phyloP scores from a whole-genome alignment of 1,284 basidiomycete species.

The Kwoniella shivajii region DNA sequence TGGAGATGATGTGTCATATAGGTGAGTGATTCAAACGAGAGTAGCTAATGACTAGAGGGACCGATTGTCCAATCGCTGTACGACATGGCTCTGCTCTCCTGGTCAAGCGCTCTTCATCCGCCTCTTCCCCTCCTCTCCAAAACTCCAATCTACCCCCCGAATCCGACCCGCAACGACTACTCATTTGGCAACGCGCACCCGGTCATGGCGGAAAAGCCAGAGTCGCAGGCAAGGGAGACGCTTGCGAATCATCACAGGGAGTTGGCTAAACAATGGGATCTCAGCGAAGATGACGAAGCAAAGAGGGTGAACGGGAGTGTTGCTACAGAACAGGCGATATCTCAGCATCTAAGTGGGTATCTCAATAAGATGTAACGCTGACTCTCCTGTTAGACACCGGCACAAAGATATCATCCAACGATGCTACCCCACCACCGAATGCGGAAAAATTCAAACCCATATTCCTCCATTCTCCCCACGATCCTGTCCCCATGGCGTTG shows the following conservation, averaged over 20 bases:
- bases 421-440: constrained; percentile 24
- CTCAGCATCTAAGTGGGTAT: too few relatives aligned
- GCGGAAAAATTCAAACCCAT: constrained; percentile 55
- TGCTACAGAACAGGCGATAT: too few relatives aligned
- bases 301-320: too few relatives aligned
- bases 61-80: constrained; percentile 71
- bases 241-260: too few relatives aligned
- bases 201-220: too few relatives aligned
- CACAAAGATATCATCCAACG: too few relatives aligned
- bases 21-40: background rate
- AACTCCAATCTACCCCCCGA: constrained; percentile 35
- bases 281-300: too few relatives aligned
- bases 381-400: too few relatives aligned
- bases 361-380: too few relatives aligned
- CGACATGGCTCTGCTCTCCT: constrained; percentile 69
- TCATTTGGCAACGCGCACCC: constrained; percentile 31
- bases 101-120: constrained; percentile 62
- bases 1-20: too few relatives aligned
- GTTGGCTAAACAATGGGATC: too few relatives aligned
- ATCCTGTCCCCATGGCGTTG: constrained; percentile 68
- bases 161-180: constrained; percentile 10
- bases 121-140: constrained; percentile 59
- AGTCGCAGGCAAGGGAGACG: constrained; percentile 24
- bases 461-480: constrained; percentile 61
- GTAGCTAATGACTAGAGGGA: constrained; percentile 59